Evolutionary conservation across 2,329 filamentous ascomycete genomes (phyloP), one percentile per base, ranked within the genome.

Genomic region (Nothopassalora personata): DNA sequence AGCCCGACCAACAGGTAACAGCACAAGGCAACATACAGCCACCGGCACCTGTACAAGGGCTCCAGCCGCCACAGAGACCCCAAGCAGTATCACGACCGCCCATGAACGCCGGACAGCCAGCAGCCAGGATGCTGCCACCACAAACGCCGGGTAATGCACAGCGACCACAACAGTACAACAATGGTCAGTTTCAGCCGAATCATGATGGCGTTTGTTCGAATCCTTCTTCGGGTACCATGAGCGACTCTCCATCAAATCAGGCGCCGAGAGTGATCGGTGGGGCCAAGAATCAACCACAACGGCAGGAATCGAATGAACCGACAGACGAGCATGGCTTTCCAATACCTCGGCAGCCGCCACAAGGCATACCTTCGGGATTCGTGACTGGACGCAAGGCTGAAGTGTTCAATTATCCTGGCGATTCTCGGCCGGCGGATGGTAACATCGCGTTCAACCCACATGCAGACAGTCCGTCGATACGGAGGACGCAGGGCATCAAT

Each of bases 401-500:
- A 52, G 66, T 74, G 9, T 56, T 79, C 11, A 74, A 76, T 55
- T 68, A 72, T 47, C 61, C 68, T 19, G 53, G 66, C 5, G 67
- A 72, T n/a, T 55, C 69, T 2, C 62, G 74, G 56, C 66, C 75
- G 13, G 71, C 73, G 0, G 53, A 61, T 1, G 60, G 64, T 18
- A 60, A 69, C 13, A 60, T 71, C 18, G 74, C 74, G 0, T 81
- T 81, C 70, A 79, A 81, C 49, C 78, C 78, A 4, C 74, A 80
- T 55, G 75, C 71, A 11, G 78, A 80, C 53, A 79, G 75, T 61
- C 91, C 92, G 0, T 94, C 91, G 0, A 91, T 96, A 70, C 85
- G 90, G 61, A 92, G 93, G 71, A 97, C 93, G 0, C 88, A 89
- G 0, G 92, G 92, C 2, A 83, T 97, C 43, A 91, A 97, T 68